A percentile compares a stretch with the other conserved stretches of the same genome.
These are phyloP conservation scores for Albifimbria verrucaria DNA, from an alignment of 2,329 filamentous ascomycete genomes.

Conservation along the genomic window DNA sequence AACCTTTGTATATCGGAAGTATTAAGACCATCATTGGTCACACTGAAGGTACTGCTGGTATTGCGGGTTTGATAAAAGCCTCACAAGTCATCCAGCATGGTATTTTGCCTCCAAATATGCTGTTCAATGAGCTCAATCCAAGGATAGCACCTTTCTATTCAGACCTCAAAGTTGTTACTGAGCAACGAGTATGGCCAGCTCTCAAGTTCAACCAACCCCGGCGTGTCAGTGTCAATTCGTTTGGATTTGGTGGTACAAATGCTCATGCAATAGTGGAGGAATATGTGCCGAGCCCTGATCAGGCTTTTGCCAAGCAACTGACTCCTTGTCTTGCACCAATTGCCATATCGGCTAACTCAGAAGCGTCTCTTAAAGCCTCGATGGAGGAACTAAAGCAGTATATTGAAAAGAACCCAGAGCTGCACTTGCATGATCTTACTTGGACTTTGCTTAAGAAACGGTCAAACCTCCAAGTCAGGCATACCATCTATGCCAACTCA, in stretches of 20 bases:
- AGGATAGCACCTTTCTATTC: neutral
- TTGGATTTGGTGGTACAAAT: conserved; percentile 40
- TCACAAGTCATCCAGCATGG: conserved; percentile 2
- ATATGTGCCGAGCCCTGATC: neutral
- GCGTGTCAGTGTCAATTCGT: conserved; percentile 22
- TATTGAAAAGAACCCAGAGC: neutral
- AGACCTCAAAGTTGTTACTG: neutral
- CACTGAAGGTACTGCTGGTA: conserved; percentile 6
- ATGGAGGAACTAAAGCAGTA: neutral
- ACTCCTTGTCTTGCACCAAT: neutral
- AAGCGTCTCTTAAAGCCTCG: neutral
- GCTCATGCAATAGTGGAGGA: conserved; percentile 34
- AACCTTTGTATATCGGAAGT: neutral
- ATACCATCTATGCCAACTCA: neutral
- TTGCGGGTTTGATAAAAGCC: conserved; percentile 5
- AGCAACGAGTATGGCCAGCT: conserved; percentile 4
- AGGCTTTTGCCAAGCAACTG: neutral
- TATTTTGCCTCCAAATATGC: conserved; percentile 1
- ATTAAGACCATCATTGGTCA: conserved; percentile 9
- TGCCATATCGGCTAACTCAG: neutral
- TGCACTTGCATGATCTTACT: neutral
- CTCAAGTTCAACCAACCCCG: neutral
- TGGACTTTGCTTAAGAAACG: neutral
- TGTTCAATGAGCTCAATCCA: conserved; percentile 1
- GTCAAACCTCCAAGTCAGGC: neutral